Conservation (phyloP, 305 asterid species). For the Petunia hybrid region DNA sequence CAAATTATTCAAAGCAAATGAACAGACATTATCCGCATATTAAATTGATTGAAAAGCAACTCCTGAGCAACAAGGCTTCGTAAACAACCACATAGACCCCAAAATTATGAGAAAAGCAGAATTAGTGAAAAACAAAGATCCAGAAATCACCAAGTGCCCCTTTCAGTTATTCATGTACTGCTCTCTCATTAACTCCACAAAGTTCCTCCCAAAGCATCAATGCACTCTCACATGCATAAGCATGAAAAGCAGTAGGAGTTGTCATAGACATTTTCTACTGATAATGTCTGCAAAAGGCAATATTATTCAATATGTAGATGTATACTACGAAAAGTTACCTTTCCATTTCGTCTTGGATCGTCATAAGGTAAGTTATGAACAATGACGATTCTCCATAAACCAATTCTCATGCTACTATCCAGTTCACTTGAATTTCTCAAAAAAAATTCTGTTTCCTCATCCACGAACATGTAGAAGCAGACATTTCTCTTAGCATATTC, state of each 20-base stretch:
- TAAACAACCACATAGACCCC: neutral
- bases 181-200: constrained; percentile 12
- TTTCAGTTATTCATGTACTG: neutral
- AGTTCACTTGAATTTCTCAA: constrained; percentile 66
- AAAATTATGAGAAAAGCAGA: neutral
- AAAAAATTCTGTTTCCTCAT: constrained; percentile 68
- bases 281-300: neutral
- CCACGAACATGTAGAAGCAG: constrained; percentile 89
- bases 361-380: constrained; percentile 79
- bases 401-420: constrained; percentile 65
- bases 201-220: neutral
- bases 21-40: neutral
- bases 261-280: neutral
- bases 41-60: neutral
- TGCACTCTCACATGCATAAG: neutral
- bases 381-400: constrained; percentile 77
- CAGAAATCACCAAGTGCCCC: constrained; percentile 5
- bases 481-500: constrained; percentile 62
- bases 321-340: constrained; percentile 52
- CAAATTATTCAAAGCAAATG: neutral
- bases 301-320: constrained; percentile 6
- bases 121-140: neutral
- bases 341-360: constrained; percentile 89
- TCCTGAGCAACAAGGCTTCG: neutral
- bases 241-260: constrained; percentile 17